phyloP scores from a whole-genome alignment of 2,329 filamentous ascomycete genomes.

The Didymella arachidicola region DNA sequence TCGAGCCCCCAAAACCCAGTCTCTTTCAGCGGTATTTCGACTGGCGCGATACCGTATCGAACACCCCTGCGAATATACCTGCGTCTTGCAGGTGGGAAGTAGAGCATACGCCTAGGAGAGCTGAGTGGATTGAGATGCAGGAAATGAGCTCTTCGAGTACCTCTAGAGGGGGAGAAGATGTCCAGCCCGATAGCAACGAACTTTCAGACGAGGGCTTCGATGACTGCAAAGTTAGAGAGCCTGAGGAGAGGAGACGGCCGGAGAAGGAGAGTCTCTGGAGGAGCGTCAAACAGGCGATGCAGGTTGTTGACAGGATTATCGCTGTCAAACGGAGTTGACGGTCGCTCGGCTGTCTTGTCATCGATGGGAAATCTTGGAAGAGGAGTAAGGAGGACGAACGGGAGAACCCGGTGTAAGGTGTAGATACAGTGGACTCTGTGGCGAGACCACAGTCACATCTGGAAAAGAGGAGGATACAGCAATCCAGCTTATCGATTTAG shows the following conservation, averaged over 20 bases:
- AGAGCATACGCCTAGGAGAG: background rate
- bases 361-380: too few species aligned
- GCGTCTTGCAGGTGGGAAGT: background rate
- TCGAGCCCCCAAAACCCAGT: background rate
- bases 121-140: background rate
- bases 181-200: too few species aligned
- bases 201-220: background rate
- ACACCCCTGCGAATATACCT: background rate
- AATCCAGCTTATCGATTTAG: slow-evolving; percentile 1
- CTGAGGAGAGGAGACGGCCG: background rate
- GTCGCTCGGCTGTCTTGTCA: too few species aligned
- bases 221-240: background rate
- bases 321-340: too few species aligned
- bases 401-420: too few species aligned
- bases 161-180: background rate
- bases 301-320: too few species aligned
- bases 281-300: too few species aligned
- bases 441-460: too few species aligned
- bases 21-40: background rate
- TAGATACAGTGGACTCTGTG: too few species aligned
- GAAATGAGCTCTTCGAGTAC: background rate
- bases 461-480: background rate
- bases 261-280: too few species aligned
- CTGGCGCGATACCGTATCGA: background rate
- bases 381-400: too few species aligned